Evolutionary conservation across 2,329 filamentous ascomycete genomes (phyloP), one percentile per base, ranked within the genome.

Genomic region (Phyllosticta ampelicida): DNA sequence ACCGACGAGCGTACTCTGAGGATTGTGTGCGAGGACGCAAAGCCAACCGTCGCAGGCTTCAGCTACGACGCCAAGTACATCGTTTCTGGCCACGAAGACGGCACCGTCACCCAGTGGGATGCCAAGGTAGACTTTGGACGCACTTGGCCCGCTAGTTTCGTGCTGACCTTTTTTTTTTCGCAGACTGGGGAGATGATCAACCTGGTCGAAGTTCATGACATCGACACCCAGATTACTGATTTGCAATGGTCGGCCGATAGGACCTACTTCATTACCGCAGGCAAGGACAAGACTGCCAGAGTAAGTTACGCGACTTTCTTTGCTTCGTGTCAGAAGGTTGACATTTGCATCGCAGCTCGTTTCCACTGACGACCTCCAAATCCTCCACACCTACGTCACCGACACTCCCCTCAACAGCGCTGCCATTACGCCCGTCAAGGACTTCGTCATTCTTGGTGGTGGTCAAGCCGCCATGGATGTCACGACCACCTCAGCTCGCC

Each of bases 401-500:
- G 94, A 99, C 71, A 99, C 94, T 4, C 92, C 94, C 30, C 86
- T 99, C 65, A 99, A 99, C 84, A 94, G 87, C 72, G 94, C 94
- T 65, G 84, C 86, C 68, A 94, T 99, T 66, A 96, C 91, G 13
- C 85, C 89, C 58, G 94, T 95, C 77, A 97, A 97, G 79, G 90
- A 97, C 72, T 99, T 89, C 71, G 92, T 99, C 65, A 95, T 99
- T 70, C 86, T 99, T 51, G 94, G 94, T 68, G 94, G 94, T 84
- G 94, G 94, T 67, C 94, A 99, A 78, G 94, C 91, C 64, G 94
- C 94, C 71, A 96, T 96, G 90, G 92, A 97, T 71, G 94, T 99
- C 75, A 99, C 94, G 60, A 95, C 89, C 57, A 97, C 94, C 55
- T 87, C 87, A 30, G 86, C 90, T 54, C 85, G 94, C 65, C 94